Evolutionary conservation across 2,329 filamentous ascomycete species (phyloP).

Genomic region (Westerdykella ornata): DNA sequence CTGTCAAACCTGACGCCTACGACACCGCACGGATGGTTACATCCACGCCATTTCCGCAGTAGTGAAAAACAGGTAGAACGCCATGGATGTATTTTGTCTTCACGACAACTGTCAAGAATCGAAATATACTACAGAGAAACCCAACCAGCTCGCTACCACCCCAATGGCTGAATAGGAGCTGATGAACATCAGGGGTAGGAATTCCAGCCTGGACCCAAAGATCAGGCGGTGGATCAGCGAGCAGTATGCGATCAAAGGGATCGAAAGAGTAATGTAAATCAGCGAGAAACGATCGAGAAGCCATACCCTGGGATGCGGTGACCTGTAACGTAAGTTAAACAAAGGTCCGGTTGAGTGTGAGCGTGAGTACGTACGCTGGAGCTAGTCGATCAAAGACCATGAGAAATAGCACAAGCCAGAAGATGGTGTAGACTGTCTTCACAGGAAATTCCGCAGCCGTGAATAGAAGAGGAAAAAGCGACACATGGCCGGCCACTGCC

Average conservation of each 20-base stretch:
- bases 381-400: constrained; percentile 81
- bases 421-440: constrained; percentile 86
- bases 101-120: constrained; percentile 14
- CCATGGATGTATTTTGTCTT: too few species aligned
- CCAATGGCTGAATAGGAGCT: constrained; percentile 91
- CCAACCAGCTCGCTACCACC: constrained; percentile 92
- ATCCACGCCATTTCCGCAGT: too few species aligned
- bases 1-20: too few species aligned
- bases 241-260: constrained; percentile 83
- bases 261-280: constrained; percentile 80
- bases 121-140: constrained; percentile 90
- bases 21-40: too few species aligned
- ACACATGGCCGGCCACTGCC: constrained; percentile 89
- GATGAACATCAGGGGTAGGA: constrained; percentile 92
- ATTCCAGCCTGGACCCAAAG: constrained; percentile 78
- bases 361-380: constrained; percentile 54
- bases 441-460: constrained; percentile 88
- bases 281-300: constrained; percentile 85
- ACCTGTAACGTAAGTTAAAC: constrained; percentile 37
- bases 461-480: constrained; percentile 88
- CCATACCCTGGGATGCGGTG: constrained; percentile 73
- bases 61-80: too few species aligned
- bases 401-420: constrained; percentile 84
- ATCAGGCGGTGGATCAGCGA: constrained; percentile 76
- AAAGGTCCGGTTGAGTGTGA: neutral